Conservation (phyloP, 2,329 filamentous ascomycete species). For the Hymenoscyphus infarciens region DNA sequence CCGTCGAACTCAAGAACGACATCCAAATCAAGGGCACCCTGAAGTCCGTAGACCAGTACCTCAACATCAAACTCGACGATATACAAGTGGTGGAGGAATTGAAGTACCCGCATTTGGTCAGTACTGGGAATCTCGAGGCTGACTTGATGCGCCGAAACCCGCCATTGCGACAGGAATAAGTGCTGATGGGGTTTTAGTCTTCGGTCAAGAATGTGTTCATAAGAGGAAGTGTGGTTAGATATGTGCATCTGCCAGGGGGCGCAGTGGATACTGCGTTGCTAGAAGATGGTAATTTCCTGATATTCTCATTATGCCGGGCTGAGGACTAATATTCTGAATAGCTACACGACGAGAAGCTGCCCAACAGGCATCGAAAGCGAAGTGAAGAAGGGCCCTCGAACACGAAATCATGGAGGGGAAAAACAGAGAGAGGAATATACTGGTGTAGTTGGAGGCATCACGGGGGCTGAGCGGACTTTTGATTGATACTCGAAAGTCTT, state of each 20-base stretch:
- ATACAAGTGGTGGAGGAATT: constrained; percentile 89
- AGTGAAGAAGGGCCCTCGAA: constrained; percentile 33
- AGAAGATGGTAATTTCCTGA: constrained; percentile 58
- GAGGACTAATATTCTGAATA: constrained; percentile 8
- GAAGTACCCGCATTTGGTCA: constrained; percentile 88
- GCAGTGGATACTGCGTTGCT: constrained; percentile 67
- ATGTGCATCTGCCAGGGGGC: constrained; percentile 65
- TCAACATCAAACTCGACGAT: constrained; percentile 98
- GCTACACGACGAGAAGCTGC: constrained; percentile 42
- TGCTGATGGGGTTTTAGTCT: constrained; percentile 43
- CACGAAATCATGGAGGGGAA: background rate
- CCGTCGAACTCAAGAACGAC: constrained; percentile 98
- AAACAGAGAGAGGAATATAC: background rate
- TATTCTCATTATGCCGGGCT: background rate
- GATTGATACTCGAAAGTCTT: background rate
- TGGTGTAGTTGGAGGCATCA: no score
- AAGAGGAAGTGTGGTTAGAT: constrained; percentile 69
- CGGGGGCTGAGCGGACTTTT: no score
- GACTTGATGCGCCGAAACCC: background rate
- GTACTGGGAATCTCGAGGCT: constrained; percentile 24
- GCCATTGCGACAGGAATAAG: background rate
- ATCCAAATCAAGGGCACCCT: constrained; percentile 93
- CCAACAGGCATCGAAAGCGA: constrained; percentile 47
- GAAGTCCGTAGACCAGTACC: constrained; percentile 97
- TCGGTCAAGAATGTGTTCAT: constrained; percentile 77